These are phyloP conservation scores for Helminthosporium solani DNA, from an alignment of 2,329 filamentous ascomycete genomes.

Conservation along the genomic window DNA sequence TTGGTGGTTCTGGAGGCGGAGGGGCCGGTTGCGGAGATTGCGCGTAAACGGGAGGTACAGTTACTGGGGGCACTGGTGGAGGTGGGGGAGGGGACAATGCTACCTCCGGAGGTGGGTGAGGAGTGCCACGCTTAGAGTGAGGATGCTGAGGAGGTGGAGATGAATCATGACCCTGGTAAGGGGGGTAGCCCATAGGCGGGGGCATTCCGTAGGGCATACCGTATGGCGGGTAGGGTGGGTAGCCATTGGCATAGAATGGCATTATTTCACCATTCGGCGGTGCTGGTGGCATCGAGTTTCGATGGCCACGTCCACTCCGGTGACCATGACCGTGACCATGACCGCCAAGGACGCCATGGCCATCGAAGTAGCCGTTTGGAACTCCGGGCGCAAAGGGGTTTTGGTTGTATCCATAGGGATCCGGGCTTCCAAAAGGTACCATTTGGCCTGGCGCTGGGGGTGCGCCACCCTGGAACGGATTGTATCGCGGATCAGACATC, in stretches of 20 bases:
- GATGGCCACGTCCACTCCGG: conserved; percentile 26
- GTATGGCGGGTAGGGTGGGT: conserved; percentile 32
- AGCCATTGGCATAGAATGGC: conserved; percentile 33
- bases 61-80: conserved; percentile 22
- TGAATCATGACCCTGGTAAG: conserved; percentile 21
- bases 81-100: conserved; percentile 19
- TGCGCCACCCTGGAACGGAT: conserved; percentile 26
- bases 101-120: conserved; percentile 25
- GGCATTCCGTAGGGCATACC: conserved; percentile 30
- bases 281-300: conserved; percentile 37
- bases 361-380: conserved; percentile 41
- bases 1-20: conserved; percentile 20
- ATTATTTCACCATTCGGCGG: conserved; percentile 35
- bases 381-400: conserved; percentile 31
- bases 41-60: conserved; percentile 3
- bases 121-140: conserved; percentile 29
- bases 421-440: conserved; percentile 37
- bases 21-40: conserved; percentile 13
- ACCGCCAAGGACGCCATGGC: conserved; percentile 3
- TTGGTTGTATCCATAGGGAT: conserved; percentile 42
- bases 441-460: conserved; percentile 28
- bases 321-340: conserved; percentile 2
- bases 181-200: conserved; percentile 24
- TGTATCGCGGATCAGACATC: conserved; percentile 39
- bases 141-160: conserved; percentile 20